Conservation (phyloP, 805 yeast genomes). For the Saccharomycopsis lassenensis region DNA sequence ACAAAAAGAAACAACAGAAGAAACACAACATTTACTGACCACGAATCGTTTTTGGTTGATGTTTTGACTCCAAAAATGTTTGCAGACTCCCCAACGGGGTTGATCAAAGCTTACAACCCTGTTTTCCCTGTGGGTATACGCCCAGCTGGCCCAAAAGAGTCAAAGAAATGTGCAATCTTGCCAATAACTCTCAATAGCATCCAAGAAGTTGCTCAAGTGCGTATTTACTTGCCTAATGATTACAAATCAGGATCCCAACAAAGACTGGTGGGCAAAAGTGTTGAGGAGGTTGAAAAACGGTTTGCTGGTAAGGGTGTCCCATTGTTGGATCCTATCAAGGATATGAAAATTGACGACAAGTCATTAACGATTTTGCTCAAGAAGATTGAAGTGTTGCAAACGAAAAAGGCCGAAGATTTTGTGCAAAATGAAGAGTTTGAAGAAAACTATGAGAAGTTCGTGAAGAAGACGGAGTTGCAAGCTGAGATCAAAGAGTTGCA, state of each 20-base stretch:
- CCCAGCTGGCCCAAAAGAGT: constrained; percentile 67
- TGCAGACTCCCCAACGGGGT: constrained; percentile 72
- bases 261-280: constrained; percentile 53
- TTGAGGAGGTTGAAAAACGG: constrained; percentile 70
- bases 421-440: constrained; percentile 47
- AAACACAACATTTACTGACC: constrained; percentile 58
- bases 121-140: constrained; percentile 80
- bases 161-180: constrained; percentile 61
- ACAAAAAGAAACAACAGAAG: constrained; percentile 59
- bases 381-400: constrained; percentile 74
- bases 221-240: constrained; percentile 71
- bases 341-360: constrained; percentile 67
- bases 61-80: constrained; percentile 74
- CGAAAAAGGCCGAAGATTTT: constrained; percentile 62
- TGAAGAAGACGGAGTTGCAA: constrained; percentile 50
- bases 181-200: constrained; percentile 80
- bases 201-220: constrained; percentile 61
- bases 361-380: constrained; percentile 61
- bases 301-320: constrained; percentile 81
- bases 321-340: constrained; percentile 78
- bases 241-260: constrained; percentile 52
- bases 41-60: constrained; percentile 80
- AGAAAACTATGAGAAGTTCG: constrained; percentile 54
- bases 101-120: constrained; percentile 70
- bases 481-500: constrained; percentile 48